phyloP scores from a whole-genome alignment of 495 filamentous ascomycete species.

The Xylaria grammica region DNA sequence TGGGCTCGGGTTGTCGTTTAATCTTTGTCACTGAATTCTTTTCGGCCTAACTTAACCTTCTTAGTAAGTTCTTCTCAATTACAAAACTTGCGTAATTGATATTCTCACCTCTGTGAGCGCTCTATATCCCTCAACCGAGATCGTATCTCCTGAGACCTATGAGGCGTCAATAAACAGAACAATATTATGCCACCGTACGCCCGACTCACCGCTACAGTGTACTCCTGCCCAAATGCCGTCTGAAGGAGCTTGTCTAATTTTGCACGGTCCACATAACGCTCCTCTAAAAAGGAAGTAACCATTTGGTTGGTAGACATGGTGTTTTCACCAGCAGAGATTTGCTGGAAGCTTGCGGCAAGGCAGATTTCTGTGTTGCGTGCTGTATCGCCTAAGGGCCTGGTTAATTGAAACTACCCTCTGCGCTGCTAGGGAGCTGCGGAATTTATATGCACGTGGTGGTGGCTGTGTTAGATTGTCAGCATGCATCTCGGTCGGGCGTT shows the following conservation, averaged over 20 bases:
- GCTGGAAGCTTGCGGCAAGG: not conserved
- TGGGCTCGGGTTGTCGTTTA: not conserved
- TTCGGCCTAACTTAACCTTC: not conserved
- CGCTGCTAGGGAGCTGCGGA: not conserved
- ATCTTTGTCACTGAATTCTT: not conserved
- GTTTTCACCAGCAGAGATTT: not conserved
- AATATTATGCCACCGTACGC: not conserved
- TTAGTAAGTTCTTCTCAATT: not conserved
- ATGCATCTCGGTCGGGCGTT: not conserved
- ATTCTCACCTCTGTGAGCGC: conserved; percentile 21
- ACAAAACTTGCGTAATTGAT: not conserved
- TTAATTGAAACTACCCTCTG: not conserved
- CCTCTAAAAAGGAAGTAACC: not conserved
- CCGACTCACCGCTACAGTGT: not conserved
- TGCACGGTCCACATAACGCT: not conserved
- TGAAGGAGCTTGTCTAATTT: not conserved
- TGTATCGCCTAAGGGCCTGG: not conserved
- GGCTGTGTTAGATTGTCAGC: not conserved
- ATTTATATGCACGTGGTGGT: not conserved
- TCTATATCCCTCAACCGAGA: conserved; percentile 18
- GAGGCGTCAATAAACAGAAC: conserved; percentile 1
- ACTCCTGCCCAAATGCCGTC: not conserved
- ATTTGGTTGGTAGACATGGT: not conserved
- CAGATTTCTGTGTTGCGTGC: not conserved
- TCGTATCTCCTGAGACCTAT: conserved; percentile 15